These are phyloP conservation scores for Sugiyamaella boreocaroliniensis DNA, from an alignment of 805 yeast genomes.

Conservation along the genomic window DNA sequence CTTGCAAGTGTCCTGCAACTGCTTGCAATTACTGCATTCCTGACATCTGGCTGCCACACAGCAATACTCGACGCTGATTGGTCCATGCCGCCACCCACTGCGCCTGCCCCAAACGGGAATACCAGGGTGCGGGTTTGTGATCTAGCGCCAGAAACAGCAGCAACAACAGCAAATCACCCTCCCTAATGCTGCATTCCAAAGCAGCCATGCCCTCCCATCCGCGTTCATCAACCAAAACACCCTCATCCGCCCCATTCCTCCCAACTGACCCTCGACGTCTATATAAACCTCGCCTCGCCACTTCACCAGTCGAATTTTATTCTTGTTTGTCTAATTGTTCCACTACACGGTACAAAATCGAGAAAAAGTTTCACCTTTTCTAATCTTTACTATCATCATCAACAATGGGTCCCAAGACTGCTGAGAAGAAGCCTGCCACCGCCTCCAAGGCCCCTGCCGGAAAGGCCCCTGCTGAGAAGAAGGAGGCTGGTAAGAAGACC, in stretches of 20 bases:
- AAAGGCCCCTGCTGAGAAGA: constrained; percentile 95
- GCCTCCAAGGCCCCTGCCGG: constrained; percentile 64
- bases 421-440: constrained; percentile 53
- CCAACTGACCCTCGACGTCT: neutral
- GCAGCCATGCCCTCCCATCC: neutral
- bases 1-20: neutral
- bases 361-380: constrained; percentile 25
- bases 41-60: neutral
- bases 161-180: neutral
- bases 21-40: neutral
- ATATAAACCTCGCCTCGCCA: neutral
- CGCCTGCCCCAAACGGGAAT: neutral
- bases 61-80: neutral
- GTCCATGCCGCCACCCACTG: neutral
- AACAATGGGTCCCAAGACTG: constrained; percentile 42
- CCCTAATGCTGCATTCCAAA: neutral
- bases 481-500: constrained; percentile 84
- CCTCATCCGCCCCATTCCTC: neutral
- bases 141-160: neutral
- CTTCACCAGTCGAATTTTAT: neutral
- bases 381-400: constrained; percentile 4
- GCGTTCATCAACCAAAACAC: too few relatives aligned
- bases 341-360: constrained; percentile 18
- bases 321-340: constrained; percentile 22
- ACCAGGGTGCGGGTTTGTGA: neutral